Evolutionary conservation across 768 basidiomycete species (phyloP).

Genomic region (Steccherinum ochraceum): DNA sequence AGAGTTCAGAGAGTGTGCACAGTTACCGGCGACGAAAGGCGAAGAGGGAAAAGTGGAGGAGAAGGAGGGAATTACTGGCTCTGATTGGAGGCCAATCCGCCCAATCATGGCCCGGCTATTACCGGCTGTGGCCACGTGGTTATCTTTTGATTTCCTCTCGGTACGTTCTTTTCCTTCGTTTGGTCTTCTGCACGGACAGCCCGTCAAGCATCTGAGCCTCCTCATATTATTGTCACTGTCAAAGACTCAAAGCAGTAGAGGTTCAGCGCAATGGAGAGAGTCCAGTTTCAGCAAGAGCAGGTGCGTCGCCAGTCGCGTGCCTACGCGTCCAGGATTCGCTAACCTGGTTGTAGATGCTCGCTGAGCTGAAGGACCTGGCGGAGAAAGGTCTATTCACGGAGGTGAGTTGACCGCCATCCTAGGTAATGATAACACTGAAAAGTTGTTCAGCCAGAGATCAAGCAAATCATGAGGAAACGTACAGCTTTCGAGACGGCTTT

Average conservation of each 20-base stretch:
- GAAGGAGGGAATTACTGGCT: background rate
- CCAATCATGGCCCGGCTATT: background rate
- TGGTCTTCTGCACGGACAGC: too few species aligned
- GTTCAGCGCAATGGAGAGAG: constrained; percentile 68
- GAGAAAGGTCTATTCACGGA: constrained; percentile 80
- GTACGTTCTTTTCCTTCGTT: too few species aligned
- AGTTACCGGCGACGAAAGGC: too few species aligned
- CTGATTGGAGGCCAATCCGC: background rate
- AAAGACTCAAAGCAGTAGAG: background rate
- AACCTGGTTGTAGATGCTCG: constrained; percentile 64
- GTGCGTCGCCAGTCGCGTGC: constrained; percentile 24
- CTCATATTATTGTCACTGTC: background rate
- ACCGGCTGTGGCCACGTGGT: too few species aligned
- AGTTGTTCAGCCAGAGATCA: constrained; percentile 60
- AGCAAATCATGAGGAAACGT: constrained; percentile 78
- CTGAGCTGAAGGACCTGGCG: constrained; percentile 89
- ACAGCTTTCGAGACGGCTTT: constrained; percentile 81
- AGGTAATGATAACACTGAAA: constrained; percentile 4
- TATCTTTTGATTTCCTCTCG: too few species aligned
- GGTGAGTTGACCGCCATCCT: constrained; percentile 33
- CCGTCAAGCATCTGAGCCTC: too few species aligned
- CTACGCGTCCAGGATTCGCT: background rate
- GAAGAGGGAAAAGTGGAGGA: background rate
- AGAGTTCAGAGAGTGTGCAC: too few species aligned
- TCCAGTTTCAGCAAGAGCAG: constrained; percentile 93